Conservation (phyloP, 2,329 filamentous ascomycete species). For the Helicocarpus griseus region DNA sequence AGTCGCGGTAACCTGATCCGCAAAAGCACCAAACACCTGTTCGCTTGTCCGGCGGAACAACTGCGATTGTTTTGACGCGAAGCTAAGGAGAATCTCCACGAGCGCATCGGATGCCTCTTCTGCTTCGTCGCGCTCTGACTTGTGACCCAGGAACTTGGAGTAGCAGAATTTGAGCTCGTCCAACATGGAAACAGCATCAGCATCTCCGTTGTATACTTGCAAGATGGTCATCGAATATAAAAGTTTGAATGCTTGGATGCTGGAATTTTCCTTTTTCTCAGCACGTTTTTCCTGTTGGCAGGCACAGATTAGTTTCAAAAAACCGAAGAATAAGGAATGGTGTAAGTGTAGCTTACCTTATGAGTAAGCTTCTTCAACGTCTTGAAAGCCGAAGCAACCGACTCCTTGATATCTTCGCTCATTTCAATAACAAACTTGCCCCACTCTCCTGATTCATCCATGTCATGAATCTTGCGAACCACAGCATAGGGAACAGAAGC, state of each 20-base stretch:
- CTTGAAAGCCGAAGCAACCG: conserved; percentile 34
- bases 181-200: conserved; percentile 73
- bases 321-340: neutral
- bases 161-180: conserved; percentile 72
- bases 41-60: conserved; percentile 79
- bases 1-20: conserved; percentile 60
- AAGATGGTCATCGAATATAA: conserved; percentile 77
- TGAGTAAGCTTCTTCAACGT: conserved; percentile 28
- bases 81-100: conserved; percentile 81
- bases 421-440: conserved; percentile 40
- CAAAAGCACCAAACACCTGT: conserved; percentile 79
- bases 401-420: conserved; percentile 35
- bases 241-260: conserved; percentile 59
- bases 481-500: conserved; percentile 30
- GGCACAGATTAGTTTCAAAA: neutral
- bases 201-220: conserved; percentile 81
- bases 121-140: conserved; percentile 44
- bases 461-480: conserved; percentile 32
- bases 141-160: conserved; percentile 47
- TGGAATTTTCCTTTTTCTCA: conserved; percentile 35
- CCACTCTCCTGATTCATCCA: conserved; percentile 24
- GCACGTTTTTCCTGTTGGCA: conserved; percentile 40
- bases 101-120: conserved; percentile 55
- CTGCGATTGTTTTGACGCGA: conserved; percentile 74
- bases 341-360: conserved; percentile 20